These are phyloP conservation scores for Populus pruinosa DNA, from an alignment of 345 rosid species.

Conservation along the genomic window DNA sequence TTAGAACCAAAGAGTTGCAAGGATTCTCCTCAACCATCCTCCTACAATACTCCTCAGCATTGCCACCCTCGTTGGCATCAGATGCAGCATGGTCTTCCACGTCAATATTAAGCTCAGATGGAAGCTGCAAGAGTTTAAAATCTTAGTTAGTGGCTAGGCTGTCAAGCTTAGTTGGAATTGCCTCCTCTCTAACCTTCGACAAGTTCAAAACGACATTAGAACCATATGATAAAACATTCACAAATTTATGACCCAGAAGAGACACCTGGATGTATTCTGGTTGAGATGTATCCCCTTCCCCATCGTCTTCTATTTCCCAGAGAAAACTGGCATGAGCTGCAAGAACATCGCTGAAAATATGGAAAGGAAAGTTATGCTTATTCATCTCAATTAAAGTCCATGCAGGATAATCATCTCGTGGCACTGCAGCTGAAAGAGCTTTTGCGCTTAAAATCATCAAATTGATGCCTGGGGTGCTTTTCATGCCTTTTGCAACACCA, in stretches of 20 bases:
- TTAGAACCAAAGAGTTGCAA: constrained; percentile 26
- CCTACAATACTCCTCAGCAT: constrained; percentile 25
- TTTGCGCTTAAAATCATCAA: background rate
- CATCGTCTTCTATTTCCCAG: constrained; percentile 45
- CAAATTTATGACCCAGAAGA: background rate
- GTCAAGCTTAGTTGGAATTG: background rate
- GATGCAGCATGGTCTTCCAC: background rate
- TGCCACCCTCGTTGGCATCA: background rate
- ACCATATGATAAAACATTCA: background rate
- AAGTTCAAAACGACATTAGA: background rate
- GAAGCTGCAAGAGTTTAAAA: constrained; percentile 1
- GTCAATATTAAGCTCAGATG: constrained; percentile 1
- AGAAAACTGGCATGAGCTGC: constrained; percentile 77
- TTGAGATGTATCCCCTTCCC: constrained; percentile 21
- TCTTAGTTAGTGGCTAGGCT: constrained; percentile 1
- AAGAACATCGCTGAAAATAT: constrained; percentile 45
- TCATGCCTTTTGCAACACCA: background rate
- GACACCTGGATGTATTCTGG: constrained; percentile 36
- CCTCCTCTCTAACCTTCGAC: constrained; percentile 14
- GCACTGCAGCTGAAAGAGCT: background rate
- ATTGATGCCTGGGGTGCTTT: background rate
- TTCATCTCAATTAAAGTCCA: background rate
- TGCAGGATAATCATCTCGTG: background rate
- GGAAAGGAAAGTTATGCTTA: background rate
- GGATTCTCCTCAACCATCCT: constrained; percentile 40